These are phyloP conservation scores for Amanita thiersii DNA, from an alignment of 768 basidiomycete species.

Conservation along the genomic window DNA sequence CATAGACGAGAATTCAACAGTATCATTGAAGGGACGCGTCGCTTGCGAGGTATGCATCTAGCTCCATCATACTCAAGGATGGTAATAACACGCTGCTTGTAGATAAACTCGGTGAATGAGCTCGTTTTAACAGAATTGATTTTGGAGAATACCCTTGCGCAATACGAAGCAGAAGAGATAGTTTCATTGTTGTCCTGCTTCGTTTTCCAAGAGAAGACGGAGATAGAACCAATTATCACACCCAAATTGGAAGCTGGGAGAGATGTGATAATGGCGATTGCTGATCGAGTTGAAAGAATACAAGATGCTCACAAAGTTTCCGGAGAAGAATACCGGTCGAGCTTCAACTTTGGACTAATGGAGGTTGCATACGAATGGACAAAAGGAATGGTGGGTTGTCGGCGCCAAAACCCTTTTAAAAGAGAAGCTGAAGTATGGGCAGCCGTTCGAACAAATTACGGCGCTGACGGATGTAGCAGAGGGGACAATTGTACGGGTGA, in stretches of 20 bases:
- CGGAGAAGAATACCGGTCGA: slow-evolving; percentile 68
- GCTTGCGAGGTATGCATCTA: slow-evolving; percentile 78
- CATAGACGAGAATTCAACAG: slow-evolving; percentile 93
- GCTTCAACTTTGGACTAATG: slow-evolving; percentile 83
- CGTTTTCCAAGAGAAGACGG: slow-evolving; percentile 98
- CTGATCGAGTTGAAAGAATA: slow-evolving; percentile 68
- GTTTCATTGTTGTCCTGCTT: slow-evolving; percentile 95
- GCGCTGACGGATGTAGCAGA: slow-evolving; percentile 90
- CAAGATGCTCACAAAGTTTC: slow-evolving; percentile 77
- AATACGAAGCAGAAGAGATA: slow-evolving; percentile 91
- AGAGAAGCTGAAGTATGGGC: no score
- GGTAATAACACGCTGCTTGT: slow-evolving; percentile 8
- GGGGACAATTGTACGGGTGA: slow-evolving; percentile 94
- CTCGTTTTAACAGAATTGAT: slow-evolving; percentile 95
- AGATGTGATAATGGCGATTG: slow-evolving; percentile 69
- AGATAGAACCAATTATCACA: slow-evolving; percentile 76
- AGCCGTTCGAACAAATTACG: slow-evolving; percentile 97
- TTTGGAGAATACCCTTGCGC: slow-evolving; percentile 87
- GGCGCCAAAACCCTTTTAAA: not conserved
- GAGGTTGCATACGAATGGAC: slow-evolving; percentile 99
- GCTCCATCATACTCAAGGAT: not conserved
- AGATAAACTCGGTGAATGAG: slow-evolving; percentile 99
- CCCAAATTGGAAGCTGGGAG: slow-evolving; percentile 75
- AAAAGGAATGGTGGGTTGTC: slow-evolving; percentile 82
- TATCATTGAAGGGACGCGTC: slow-evolving; percentile 91